These are phyloP conservation scores for Tetracladium maxilliforme DNA, from an alignment of 2,329 filamentous ascomycete species.

Conservation along the genomic window DNA sequence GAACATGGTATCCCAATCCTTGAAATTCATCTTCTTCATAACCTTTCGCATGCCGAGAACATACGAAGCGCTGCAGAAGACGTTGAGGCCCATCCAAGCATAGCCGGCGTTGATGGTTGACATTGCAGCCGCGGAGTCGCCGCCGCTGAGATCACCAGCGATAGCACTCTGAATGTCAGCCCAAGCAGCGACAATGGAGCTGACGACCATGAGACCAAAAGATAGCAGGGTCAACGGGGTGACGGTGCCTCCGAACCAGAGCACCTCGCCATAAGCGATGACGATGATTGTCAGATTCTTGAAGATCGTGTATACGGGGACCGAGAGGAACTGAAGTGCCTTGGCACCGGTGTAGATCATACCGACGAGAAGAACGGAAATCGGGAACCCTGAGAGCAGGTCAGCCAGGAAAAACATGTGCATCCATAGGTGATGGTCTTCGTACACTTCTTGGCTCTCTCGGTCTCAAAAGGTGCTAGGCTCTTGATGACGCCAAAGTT, in stretches of 20 bases:
- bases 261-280: constrained; percentile 93
- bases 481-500: constrained; percentile 69
- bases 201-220: constrained; percentile 92
- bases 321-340: constrained; percentile 88
- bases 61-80: constrained; percentile 84
- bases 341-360: constrained; percentile 99
- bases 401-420: neutral
- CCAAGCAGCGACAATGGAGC: constrained; percentile 91
- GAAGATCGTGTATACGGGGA: constrained; percentile 98
- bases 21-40: constrained; percentile 99
- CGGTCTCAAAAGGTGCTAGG: constrained; percentile 65
- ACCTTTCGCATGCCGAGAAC: constrained; percentile 91
- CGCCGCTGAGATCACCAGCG: constrained; percentile 16
- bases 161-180: constrained; percentile 62
- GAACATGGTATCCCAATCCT: constrained; percentile 99
- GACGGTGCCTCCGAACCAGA: constrained; percentile 94
- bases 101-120: constrained; percentile 91
- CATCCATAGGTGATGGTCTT: constrained; percentile 5
- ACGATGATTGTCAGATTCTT: constrained; percentile 99
- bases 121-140: constrained; percentile 57
- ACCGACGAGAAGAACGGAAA: constrained; percentile 86
- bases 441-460: constrained; percentile 87
- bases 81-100: constrained; percentile 96
- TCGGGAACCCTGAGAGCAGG: constrained; percentile 70
- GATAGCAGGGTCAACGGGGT: constrained; percentile 78